A percentile compares a stretch with the other conserved stretches of the same genome.
These are phyloP conservation scores for Paxillus involutus DNA, from an alignment of 768 basidiomycete species.

Conservation along the genomic window DNA sequence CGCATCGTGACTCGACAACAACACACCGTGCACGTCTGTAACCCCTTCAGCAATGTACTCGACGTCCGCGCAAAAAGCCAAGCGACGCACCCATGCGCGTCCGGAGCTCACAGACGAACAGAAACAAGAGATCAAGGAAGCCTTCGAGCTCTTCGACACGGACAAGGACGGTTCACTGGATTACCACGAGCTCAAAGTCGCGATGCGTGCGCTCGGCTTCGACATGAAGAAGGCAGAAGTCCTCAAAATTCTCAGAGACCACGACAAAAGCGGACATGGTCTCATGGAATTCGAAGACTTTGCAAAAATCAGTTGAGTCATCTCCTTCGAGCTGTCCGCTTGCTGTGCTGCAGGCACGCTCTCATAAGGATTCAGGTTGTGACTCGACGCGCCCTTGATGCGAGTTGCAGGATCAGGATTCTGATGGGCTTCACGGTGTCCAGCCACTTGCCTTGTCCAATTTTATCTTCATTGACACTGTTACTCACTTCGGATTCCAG, in stretches of 20 bases:
- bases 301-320: slow-evolving; percentile 81
- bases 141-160: slow-evolving; percentile 98
- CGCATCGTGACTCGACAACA: background rate
- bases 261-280: slow-evolving; percentile 79
- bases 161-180: slow-evolving; percentile 97
- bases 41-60: slow-evolving; percentile 44
- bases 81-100: slow-evolving; percentile 69
- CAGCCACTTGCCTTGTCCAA: background rate
- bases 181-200: slow-evolving; percentile 99
- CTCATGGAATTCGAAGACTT: slow-evolving; percentile 95
- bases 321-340: background rate
- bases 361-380: background rate
- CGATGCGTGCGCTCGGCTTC: slow-evolving; percentile 96
- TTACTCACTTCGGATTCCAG: slow-evolving; percentile 43
- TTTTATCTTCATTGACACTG: background rate
- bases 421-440: background rate
- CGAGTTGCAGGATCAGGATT: background rate
- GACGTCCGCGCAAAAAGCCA: slow-evolving; percentile 69
- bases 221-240: slow-evolving; percentile 99
- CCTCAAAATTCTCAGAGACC: slow-evolving; percentile 87
- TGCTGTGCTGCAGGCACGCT: background rate
- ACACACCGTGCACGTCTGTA: background rate
- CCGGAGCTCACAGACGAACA: slow-evolving; percentile 88
- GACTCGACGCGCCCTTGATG: slow-evolving; percentile 1
- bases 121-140: slow-evolving; percentile 96